phyloP scores from a whole-genome alignment of 192 early-diverging fungal genomes.

The Umbelopsis isabellina region DNA sequence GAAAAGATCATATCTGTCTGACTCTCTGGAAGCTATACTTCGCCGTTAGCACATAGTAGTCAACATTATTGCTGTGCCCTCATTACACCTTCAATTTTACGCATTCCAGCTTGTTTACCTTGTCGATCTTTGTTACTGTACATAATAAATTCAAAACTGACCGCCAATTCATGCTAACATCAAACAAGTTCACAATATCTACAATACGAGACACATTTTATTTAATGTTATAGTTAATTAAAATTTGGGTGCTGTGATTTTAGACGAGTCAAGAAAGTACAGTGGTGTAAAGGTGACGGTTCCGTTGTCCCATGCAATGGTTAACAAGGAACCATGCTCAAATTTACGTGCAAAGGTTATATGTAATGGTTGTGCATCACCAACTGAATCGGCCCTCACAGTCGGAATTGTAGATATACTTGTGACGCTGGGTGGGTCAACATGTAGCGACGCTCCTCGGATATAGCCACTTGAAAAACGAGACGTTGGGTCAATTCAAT shows the following conservation, averaged over 20 bases:
- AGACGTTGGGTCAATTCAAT: not conserved
- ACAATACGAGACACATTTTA: too few species aligned
- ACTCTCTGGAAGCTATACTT: too few species aligned
- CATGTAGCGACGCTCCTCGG: constrained; percentile 31
- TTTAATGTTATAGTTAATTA: not conserved
- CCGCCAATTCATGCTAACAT: too few species aligned
- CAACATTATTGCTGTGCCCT: too few species aligned
- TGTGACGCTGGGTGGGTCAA: not conserved
- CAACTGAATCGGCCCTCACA: not conserved
- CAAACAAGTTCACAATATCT: too few species aligned
- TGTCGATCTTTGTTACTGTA: too few species aligned
- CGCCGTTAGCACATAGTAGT: too few species aligned
- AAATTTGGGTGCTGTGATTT: constrained; percentile 20
- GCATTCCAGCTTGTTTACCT: too few species aligned
- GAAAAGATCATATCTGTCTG: too few species aligned
- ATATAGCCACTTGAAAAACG: constrained; percentile 42
- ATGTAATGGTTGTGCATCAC: constrained; percentile 16
- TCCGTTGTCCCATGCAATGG: constrained; percentile 34
- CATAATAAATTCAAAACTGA: too few species aligned
- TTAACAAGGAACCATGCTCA: constrained; percentile 29
- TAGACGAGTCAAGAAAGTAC: constrained; percentile 20
- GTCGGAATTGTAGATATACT: constrained; percentile 10
- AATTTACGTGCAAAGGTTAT: constrained; percentile 20
- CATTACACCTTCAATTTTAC: too few species aligned
- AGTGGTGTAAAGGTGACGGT: constrained; percentile 21